Base-by-base conservation (phyloP, 306 rosid species). In the Begonia loranthoides region DNA sequence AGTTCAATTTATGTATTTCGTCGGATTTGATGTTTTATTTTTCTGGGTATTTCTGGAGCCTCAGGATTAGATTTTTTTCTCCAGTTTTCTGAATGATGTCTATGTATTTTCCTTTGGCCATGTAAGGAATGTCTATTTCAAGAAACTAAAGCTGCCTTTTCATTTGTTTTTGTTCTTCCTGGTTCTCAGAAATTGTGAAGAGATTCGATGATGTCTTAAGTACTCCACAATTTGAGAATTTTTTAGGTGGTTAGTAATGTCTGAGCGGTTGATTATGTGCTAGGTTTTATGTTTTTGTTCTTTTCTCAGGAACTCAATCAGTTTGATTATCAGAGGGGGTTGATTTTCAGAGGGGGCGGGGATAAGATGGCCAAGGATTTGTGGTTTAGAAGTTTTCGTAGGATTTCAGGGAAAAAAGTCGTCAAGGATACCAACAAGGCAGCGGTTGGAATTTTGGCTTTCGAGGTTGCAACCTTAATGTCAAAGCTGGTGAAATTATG, bases 391-490 rank as follows among this genome's bases (percentile, higher is more conserved):
- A 73, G 67, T 45, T 45, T 82, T 19, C 64, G 62, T 69, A 57
- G 71, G 61, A 14, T 64, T 36, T 59, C 81, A 13, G 74, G 72
- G 69, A 80, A 70, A 28, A 28, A 28, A 66, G 53, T 41, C 10
- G 66, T 34, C 39, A 59, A 72, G 45, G 74, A 78, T 22, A 17
- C 52, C 38, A 72, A 79, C 15, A 71, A 73, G 56, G 79, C 70
- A 33, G 76, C 6, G 51, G 54, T 90, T 59, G 97, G 94, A 51
- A 62, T 90, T 62, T 50, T 90, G 68, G 76, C 94, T 0, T 80
- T 57, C 52, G 95, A 90, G 72, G 79, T 90, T 54, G 63, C 78
- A 0, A 60, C 83, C 45, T 69, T 90, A 79, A 90, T 90, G 97
- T 56, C 74, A 14, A 85, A 78, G 74, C 58, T 82, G 17, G 79